Evolutionary conservation across 1,284 basidiomycete species (phyloP).

Genomic region (Phellinidium pouzarii): DNA sequence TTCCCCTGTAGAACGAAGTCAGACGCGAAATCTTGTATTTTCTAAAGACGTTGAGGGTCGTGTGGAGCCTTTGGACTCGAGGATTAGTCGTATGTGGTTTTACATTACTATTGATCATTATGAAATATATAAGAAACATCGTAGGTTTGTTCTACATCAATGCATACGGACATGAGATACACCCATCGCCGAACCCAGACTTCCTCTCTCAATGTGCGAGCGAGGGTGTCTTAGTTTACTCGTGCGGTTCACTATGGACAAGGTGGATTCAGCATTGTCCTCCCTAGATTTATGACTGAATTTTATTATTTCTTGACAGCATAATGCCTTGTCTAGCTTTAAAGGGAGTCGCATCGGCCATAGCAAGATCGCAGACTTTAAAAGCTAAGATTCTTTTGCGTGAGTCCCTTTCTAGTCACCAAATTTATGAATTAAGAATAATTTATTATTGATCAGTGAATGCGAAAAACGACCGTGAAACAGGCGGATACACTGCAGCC

Average conservation of each 20-base stretch:
- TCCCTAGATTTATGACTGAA: not conserved
- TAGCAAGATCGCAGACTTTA: constrained; percentile 69
- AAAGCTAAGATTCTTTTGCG: constrained; percentile 80
- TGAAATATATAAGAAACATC: not conserved
- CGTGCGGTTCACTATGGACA: constrained; percentile 91
- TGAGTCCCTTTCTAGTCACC: constrained; percentile 32
- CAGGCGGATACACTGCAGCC: constrained; percentile 73
- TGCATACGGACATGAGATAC: constrained; percentile 85
- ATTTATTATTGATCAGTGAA: constrained; percentile 56
- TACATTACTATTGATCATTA: not conserved
- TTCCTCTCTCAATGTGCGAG: constrained; percentile 61
- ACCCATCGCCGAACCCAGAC: constrained; percentile 81
- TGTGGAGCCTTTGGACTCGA: constrained; percentile 15
- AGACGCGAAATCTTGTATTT: constrained; percentile 61
- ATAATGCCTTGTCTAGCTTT: constrained; percentile 90
- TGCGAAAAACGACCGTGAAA: constrained; percentile 86
- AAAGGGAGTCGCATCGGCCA: constrained; percentile 72
- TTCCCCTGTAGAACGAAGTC: constrained; percentile 46
- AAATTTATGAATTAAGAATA: constrained; percentile 11
- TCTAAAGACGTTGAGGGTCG: constrained; percentile 39
- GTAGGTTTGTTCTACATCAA: constrained; percentile 81
- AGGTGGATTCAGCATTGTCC: constrained; percentile 40
- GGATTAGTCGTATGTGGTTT: constrained; percentile 14
- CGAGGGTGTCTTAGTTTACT: constrained; percentile 79
- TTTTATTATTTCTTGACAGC: constrained; percentile 30